Base-by-base conservation (phyloP, 2,329 filamentous ascomycete genomes). In the Aspergillus candidus region DNA sequence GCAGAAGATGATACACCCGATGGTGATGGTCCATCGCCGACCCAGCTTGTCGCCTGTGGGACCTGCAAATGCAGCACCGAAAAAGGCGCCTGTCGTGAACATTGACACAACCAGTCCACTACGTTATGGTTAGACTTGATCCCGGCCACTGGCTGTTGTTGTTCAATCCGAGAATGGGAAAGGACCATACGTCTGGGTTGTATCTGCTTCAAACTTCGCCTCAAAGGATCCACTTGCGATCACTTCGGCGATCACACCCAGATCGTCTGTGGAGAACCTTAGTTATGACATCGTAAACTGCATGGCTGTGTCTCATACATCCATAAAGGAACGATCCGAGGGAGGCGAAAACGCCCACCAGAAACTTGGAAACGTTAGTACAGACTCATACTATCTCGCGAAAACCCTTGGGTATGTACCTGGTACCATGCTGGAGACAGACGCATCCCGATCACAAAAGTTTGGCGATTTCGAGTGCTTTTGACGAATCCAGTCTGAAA, bases 61-160 rank as follows among this genome's bases (percentile, higher is more conserved):
- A 47, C 86, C 86, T 32, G 81, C 85, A 31, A 79, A 67, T 29
- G 71, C 70, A 18, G 84, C 80, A 7, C 84, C 85, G 51, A 84
- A 77, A 67, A 88, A 88, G 15, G 85, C 85, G 35, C 86, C 80
- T 2, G 76, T 83, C 0, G 86, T 91, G 63, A 91, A 90, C 47
- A 89, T 75, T 1, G 84, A 86, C 1, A 90, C 86, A 0, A 88
- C 83, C 3, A 84, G 78, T 41, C 84, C 85, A 32, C 75, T 82
- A 38, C 4, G 32, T 39, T 14, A 8, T 12, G 2, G 36, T 48
- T 41, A 48, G 39, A 10, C 15, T 35, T 17, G 11, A 32, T 17
- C 6, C 22, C 22, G 22, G 22, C 3, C 22, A 27, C 22, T 27
- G 22, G 6, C 8, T 27, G 2, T 2, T 27, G 43, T 50, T 29